Base-by-base conservation (phyloP, 2,329 filamentous ascomycete genomes). In the Pyrenophora tritici-repentis region DNA sequence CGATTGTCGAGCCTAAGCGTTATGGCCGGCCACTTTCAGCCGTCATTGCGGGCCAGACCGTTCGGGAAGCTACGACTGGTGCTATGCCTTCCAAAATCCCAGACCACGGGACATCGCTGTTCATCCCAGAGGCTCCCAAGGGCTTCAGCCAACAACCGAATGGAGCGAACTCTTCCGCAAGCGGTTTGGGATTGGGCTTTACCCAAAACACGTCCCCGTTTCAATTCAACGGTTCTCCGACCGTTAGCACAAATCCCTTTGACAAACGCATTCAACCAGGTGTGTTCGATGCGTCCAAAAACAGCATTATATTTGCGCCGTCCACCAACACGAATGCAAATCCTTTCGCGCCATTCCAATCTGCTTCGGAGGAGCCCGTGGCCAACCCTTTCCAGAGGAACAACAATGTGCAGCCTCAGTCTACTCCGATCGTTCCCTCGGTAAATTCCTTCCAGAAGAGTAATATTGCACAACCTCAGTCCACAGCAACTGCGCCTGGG, bases 1-100 rank as follows among this genome's bases (percentile, higher is more conserved):
- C 59, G 4, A 74, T 82, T 42, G 84, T 87, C 13, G 84, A 87
- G 63, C 71, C 72, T 20, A 87, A 87, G 68, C 78, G 84, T 33
- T 74, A 77, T 47, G 77, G 78, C 17, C 78, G 84, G 58, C 79
- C 75, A 2, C 68, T 84, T n/a, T 78, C 79, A 17, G 80, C 83
- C 7, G 71, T 87, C 22, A 80, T 86, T 45, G 77, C 81, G 61
- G 83, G 83, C 12, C 72, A 84, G 65, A 79, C 72, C 37, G 77
- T 85, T 38, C 72, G 73, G 37, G 75, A 81, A 59, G 82, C 84
- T 14, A 75, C 74, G 35, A 71, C 66, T 13, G 67, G 76, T 37
- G 79, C 79, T 7, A 75, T 83, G 72, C 70, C 85, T 35, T 76
- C 79, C n/a, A 71, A 72, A 7, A 31, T 36, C 29, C 7, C 16